Conservation (phyloP, 345 rosid species). For the Gossypium turneri region DNA sequence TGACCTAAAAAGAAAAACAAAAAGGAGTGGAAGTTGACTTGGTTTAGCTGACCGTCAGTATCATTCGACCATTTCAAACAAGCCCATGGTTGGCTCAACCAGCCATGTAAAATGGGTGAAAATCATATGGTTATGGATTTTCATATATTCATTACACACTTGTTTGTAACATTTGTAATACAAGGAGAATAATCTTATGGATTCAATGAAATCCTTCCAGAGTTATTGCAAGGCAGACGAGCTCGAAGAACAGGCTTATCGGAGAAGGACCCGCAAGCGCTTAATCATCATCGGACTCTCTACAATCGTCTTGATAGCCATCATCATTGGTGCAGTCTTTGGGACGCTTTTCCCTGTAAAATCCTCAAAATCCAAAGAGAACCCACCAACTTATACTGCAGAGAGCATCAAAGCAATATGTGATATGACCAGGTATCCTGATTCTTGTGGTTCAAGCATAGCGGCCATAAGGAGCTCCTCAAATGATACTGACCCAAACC, state of each 20-base stretch:
- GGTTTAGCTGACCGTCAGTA: background rate
- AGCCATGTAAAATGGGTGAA: background rate
- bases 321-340: constrained; percentile 1
- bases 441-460: constrained; percentile 29
- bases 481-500: background rate
- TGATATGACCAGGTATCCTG: constrained; percentile 26
- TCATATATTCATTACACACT: background rate
- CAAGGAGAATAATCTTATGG: background rate
- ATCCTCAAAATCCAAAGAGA: background rate
- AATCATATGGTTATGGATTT: no score
- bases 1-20: no score
- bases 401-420: constrained; percentile 23
- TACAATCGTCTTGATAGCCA: constrained; percentile 6
- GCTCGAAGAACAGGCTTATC: constrained; percentile 21
- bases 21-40: background rate
- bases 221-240: constrained; percentile 11
- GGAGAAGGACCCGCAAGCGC: constrained; percentile 23
- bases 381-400: background rate
- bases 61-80: background rate
- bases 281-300: constrained; percentile 17
- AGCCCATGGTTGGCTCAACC: background rate
- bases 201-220: constrained; percentile 7
- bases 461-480: constrained; percentile 20
- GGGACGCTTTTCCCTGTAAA: constrained; percentile 9
- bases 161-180: background rate